A percentile compares a stretch with the other conserved stretches of the same genome.
Conservation (phyloP, 2,329 filamentous ascomycete species). For the Neofusicoccum sp. region DNA sequence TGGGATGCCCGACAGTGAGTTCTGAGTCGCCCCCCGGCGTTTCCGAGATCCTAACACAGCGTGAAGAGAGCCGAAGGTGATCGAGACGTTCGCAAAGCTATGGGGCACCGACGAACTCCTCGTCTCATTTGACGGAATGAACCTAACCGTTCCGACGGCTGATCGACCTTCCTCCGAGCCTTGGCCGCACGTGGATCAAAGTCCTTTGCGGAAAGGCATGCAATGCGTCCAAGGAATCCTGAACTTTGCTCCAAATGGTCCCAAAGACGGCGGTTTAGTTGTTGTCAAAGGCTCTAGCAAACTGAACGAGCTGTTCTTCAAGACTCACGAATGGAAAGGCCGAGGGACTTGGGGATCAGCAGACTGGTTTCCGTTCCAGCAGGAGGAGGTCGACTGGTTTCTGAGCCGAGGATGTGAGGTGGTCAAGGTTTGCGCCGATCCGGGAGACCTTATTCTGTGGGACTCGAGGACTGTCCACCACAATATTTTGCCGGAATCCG, state of each 20-base stretch:
- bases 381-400: slow-evolving; percentile 47
- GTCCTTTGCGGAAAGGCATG: slow-evolving; percentile 42
- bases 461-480: slow-evolving; percentile 50
- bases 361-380: slow-evolving; percentile 45
- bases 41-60: not conserved
- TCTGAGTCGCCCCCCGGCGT: not conserved
- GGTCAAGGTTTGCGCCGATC: slow-evolving; percentile 41
- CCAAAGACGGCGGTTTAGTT: slow-evolving; percentile 48
- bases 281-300: slow-evolving; percentile 45
- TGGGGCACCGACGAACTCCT: slow-evolving; percentile 38
- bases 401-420: slow-evolving; percentile 38
- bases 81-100: slow-evolving; percentile 43
- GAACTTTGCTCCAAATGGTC: slow-evolving; percentile 46
- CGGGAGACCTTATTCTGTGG: slow-evolving; percentile 48
- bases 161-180: slow-evolving; percentile 40
- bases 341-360: slow-evolving; percentile 31
- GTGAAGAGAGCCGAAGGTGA: slow-evolving; percentile 38
- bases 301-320: slow-evolving; percentile 47
- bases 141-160: slow-evolving; percentile 44
- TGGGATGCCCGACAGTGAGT: slow-evolving; percentile 41
- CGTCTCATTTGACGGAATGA: slow-evolving; percentile 37
- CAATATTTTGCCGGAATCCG: slow-evolving; percentile 31
- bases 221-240: slow-evolving; percentile 45
- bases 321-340: slow-evolving; percentile 18
- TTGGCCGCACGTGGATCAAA: slow-evolving; percentile 49